Evolutionary conservation across 148 eudicot genomes (phyloP).

Genomic region (Rhododendron ovatum): DNA sequence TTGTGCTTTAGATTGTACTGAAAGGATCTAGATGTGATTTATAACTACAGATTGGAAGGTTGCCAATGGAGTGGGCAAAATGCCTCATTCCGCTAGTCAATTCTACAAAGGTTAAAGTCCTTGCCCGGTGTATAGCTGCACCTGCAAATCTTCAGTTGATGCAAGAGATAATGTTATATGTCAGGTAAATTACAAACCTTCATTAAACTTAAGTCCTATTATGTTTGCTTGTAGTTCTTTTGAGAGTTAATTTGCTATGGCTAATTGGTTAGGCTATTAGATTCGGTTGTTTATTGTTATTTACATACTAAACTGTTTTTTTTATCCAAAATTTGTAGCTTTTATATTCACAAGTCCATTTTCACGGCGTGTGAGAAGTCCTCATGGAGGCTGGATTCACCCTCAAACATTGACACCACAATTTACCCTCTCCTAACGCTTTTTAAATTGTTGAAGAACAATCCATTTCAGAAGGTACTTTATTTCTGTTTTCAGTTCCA

Average conservation of each 20-base stretch:
- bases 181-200: slow-evolving; percentile 33
- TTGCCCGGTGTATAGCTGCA: slow-evolving; percentile 49
- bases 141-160: slow-evolving; percentile 43
- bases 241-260: neutral
- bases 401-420: slow-evolving; percentile 30
- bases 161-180: slow-evolving; percentile 53
- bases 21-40: neutral
- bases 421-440: slow-evolving; percentile 22
- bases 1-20: neutral
- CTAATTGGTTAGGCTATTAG: neutral
- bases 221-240: neutral
- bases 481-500: neutral
- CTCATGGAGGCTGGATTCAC: slow-evolving; percentile 20
- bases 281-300: neutral
- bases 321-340: slow-evolving; percentile 25
- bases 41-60: slow-evolving; percentile 49
- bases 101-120: slow-evolving; percentile 54
- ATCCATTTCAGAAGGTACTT: slow-evolving; percentile 44
- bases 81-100: slow-evolving; percentile 67
- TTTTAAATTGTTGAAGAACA: slow-evolving; percentile 24
- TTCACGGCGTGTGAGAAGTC: slow-evolving; percentile 8
- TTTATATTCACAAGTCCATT: slow-evolving; percentile 32
- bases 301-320: neutral
- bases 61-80: slow-evolving; percentile 73
- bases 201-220: neutral